Base-by-base conservation (phyloP, 2,329 filamentous ascomycete genomes). In the Alternaria tenuissima region DNA sequence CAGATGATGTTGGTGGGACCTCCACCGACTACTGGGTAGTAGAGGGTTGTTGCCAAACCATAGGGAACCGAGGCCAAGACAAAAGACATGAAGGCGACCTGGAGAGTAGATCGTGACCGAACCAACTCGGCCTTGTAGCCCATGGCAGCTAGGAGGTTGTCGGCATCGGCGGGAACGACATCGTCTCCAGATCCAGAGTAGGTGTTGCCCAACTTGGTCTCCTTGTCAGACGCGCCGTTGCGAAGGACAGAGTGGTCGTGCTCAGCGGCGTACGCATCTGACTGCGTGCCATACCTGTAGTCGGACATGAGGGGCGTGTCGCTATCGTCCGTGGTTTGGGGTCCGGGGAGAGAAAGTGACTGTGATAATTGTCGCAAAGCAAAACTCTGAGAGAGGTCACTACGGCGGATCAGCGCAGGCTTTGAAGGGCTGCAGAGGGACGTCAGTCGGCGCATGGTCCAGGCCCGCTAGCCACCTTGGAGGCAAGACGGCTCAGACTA, bases 61-160 rank as follows among this genome's bases (percentile, higher is more conserved):
- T 91, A 92, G 9, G 90, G 90, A 62, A 92, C 90, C 3, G 89
- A 89, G 48, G 90, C 89, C 55, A 92, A 85, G 67, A 92, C 89
- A 72, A 92, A 92, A 62, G 88, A 90, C 89, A 91, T 91, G 83
- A 91, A 91, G 68, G 88, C 88, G 54, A 91, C 88, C 77, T 90
- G 88, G 65, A 87, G 82, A 2, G 88, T 91, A 44, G 88, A 90
- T 55, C 89, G 85, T 70, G 85, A 89, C 60, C 89, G 86, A 49
- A 83, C 78, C 59, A 91, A 78, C 78, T 91, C 88, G 55, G 88
- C 83, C 76, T 86, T 87, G 81, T 91, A 91, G 61, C 89, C 89
- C 69, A 91, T 82, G 59, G 84, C 85, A 66, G 86, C 85, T 68
- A 91, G 83, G 55, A 89, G 74, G 75, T 89, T 82, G 75, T 91